Evolutionary conservation across 148 eudicot genomes (phyloP), one percentile per base, ranked within the genome.

Genomic region (Dianthus caryophyllus): DNA sequence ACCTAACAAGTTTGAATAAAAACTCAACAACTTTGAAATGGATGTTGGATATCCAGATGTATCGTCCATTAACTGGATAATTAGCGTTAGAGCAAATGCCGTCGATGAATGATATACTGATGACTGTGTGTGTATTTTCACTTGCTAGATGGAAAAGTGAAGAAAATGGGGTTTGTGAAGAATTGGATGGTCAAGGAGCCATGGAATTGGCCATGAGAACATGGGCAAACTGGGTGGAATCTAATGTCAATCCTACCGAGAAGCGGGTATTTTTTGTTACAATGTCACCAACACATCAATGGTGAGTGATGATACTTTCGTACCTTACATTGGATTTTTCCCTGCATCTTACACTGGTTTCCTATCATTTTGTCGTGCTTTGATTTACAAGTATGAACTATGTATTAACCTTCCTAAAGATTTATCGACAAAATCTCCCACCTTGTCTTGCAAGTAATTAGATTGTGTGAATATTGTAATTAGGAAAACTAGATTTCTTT

Each of bases 181-280:
- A 90, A 78, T 75, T 88, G 73, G 79, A 82, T 81, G 87, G 88
- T 58, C 67, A 69, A 53, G 78, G 79, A 74, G 98, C 90, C 76
- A 87, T 94, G 97, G 87, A 87, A 65, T 76, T 94, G 87, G 97
- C 92, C 66, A 84, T 94, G 98, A 87, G 86, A 58, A 84, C 92
- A 30, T 94, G 95, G 98, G 97, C 90, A 39, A 72, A 84, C 22
- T 86, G 96, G 98, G 89, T 90, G 36, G 81, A 81, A 54, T 68
- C 81, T 49, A 73, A 77, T 38, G 79, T 86, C 39, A 76, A 86
- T 78, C 88, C 88, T 77, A 50, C 59, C 6, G 73, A 88, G 82
- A 83, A 84, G 87, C 76, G 69, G 51, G 87, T 84, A 30, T 94
- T 94, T 72, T 94, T 90, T 65, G 90, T 88, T 51, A 94, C 97